Base-by-base conservation (phyloP, 23 red algal species). In the Cyanidiococcus yangmingshanensis region DNA sequence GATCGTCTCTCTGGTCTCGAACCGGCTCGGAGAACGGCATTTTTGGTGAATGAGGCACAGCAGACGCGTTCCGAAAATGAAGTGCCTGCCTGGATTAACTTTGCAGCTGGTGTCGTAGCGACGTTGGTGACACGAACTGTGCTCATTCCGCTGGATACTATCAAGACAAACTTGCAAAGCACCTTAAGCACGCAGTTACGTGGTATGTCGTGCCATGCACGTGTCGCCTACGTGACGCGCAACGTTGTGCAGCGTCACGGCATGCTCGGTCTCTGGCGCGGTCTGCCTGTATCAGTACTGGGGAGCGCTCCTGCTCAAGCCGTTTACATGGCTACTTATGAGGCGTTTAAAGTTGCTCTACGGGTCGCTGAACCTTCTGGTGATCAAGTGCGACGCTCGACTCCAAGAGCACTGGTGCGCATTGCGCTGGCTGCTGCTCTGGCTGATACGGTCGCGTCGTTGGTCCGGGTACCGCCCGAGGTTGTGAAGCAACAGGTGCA, bases 121-220 rank as follows among this genome's bases (percentile, higher is more conserved):
- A 59, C 78, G 2, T 30, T 81, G 41, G 68, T 81, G 45, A 81
- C 78, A 1, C 59, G 68, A 57, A 58, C 41, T 0, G 68, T 57
- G 1, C 45, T 81, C 36, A 67, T 41, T 27, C 78, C 78, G 38
- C 39, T 81, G 2, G 78, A 81, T 41, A 57, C 41, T 1, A 41
- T 67, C 38, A 81, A 81, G 40, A 81, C 78, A n/a, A 81, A 71
- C 40, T 37, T 71, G 59, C 78, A 81, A 25, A 78, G 76, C 30
- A 18, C 76, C 1, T 40, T 37, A 41, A 78, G 37, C 0, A 18
- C 58, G 12, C 32, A 71, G n/a, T 12, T 71, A 7, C 21, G 32
- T 3, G 63, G 63, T 2, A 7, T 32, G 27, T 29, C 63, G 7
- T 71, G 63, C 16, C 45, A 54, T 21, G 12, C 12, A 15, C 45